Evolutionary conservation across 257 asterid genomes (phyloP).

Genomic region (Paulownia fortunei): DNA sequence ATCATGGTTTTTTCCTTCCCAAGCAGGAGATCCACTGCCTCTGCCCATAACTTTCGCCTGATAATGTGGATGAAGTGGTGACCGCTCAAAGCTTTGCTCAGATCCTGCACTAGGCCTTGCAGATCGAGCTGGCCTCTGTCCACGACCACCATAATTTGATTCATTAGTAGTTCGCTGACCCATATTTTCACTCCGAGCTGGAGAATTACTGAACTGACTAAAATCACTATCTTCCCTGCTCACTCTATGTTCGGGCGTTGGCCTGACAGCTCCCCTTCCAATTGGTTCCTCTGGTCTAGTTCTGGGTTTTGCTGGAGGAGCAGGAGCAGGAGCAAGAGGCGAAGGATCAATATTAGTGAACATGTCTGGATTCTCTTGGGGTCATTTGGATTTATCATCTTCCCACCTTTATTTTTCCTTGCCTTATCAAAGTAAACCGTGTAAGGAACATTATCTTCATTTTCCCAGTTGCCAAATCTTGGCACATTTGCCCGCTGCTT

Average conservation of each 20-base stretch:
- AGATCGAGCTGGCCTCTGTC: conserved; percentile 44
- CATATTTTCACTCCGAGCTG: conserved; percentile 36
- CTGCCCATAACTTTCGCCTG: conserved; percentile 42
- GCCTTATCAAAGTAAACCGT: conserved; percentile 81
- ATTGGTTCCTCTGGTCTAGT: conserved; percentile 43
- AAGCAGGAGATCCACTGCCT: conserved; percentile 54
- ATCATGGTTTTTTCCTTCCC: conserved; percentile 51
- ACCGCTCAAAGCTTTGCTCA: conserved; percentile 52
- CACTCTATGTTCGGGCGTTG: conserved; percentile 39
- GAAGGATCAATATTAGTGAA: conserved; percentile 40
- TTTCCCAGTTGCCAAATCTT: conserved; percentile 68
- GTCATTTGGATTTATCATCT: conserved; percentile 78
- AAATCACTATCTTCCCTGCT: conserved; percentile 45
- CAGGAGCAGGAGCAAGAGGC: conserved; percentile 26
- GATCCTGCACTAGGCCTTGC: conserved; percentile 49
- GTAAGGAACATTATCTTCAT: conserved; percentile 65
- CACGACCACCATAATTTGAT: conserved; percentile 45
- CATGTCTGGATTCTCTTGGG: conserved; percentile 67
- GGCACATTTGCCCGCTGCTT: conserved; percentile 57
- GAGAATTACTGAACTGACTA: conserved; percentile 40
- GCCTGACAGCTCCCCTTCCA: conserved; percentile 46
- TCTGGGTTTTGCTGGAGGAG: conserved; percentile 36
- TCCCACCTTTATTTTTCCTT: conserved; percentile 64
- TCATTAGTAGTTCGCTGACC: conserved; percentile 38
- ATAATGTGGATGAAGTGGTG: conserved; percentile 59